These are phyloP conservation scores for Cornus kousa DNA, from an alignment of 148 eudicot species.

Conservation along the genomic window DNA sequence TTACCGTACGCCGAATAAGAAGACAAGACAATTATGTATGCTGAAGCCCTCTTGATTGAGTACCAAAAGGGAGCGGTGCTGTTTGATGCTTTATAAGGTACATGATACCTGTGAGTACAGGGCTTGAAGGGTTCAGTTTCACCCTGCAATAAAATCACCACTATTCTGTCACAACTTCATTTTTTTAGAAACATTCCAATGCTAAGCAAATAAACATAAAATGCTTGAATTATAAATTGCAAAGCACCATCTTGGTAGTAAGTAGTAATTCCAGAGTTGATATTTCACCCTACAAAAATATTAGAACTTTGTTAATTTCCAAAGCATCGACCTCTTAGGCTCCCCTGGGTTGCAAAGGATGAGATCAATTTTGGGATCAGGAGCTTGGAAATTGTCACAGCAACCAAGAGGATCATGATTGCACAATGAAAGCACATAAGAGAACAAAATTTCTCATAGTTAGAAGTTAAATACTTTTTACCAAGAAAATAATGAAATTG, in stretches of 20 bases:
- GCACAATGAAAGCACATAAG: too few species aligned
- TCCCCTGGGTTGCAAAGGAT: neutral
- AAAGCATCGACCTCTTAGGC: neutral
- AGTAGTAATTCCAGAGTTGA: too few species aligned
- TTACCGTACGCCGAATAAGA: slow-evolving; percentile 89
- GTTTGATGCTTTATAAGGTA: slow-evolving; percentile 68
- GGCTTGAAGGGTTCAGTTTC: slow-evolving; percentile 79
- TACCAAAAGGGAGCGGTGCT: slow-evolving; percentile 85
- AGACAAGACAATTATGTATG: slow-evolving; percentile 82
- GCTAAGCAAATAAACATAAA: neutral
- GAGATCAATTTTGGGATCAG: neutral
- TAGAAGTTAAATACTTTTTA: neutral
- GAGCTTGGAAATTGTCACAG: neutral
- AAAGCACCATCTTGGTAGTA: too few species aligned
- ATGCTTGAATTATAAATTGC: too few species aligned
- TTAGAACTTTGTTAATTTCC: too few species aligned
- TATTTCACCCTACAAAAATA: too few species aligned
- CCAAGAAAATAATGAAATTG: too few species aligned
- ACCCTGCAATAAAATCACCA: slow-evolving; percentile 48
- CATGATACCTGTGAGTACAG: slow-evolving; percentile 54
- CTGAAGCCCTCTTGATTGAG: slow-evolving; percentile 94
- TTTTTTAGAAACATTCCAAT: neutral
- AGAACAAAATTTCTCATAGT: neutral
- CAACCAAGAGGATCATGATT: neutral
- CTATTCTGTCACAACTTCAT: neutral